A percentile compares a stretch with the other conserved stretches of the same genome.
Conservation (phyloP, 768 basidiomycete genomes). For the Boletus rubroflammeus region DNA sequence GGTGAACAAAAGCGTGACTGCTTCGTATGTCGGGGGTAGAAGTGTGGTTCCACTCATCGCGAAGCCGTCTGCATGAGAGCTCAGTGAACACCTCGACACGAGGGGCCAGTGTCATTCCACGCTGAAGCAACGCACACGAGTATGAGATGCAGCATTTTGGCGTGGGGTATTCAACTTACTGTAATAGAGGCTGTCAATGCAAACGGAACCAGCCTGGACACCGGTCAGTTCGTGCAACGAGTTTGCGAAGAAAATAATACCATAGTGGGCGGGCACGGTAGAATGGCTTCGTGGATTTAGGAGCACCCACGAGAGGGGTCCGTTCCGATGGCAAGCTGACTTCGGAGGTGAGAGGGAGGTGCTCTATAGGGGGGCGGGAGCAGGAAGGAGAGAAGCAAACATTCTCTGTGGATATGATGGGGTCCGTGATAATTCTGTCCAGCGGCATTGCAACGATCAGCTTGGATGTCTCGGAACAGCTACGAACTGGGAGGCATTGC, state of each 20-base stretch:
- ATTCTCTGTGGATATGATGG: slow-evolving; percentile 35
- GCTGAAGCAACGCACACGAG: slow-evolving; percentile 39
- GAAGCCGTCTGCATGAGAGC: slow-evolving; percentile 63
- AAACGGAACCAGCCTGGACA: slow-evolving; percentile 65
- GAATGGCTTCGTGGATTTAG: slow-evolving; percentile 40
- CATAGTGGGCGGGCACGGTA: slow-evolving; percentile 49
- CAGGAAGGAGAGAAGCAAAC: slow-evolving; percentile 23
- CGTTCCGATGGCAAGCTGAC: slow-evolving; percentile 28
- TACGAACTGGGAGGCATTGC: slow-evolving; percentile 7
- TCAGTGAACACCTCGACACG: slow-evolving; percentile 78
- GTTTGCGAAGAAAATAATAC: slow-evolving; percentile 21
- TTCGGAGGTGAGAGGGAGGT: slow-evolving; percentile 10
- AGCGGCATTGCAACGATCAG: slow-evolving; percentile 18
- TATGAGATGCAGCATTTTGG: not conserved
- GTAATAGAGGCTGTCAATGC: slow-evolving; percentile 63
- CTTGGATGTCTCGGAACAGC: not conserved
- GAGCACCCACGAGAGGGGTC: slow-evolving; percentile 30
- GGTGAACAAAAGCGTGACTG: not conserved
- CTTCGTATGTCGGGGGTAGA: not conserved
- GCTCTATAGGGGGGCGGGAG: slow-evolving; percentile 19
- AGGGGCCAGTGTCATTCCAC: slow-evolving; percentile 75
- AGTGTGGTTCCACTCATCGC: slow-evolving; percentile 42
- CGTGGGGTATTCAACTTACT: slow-evolving; percentile 38
- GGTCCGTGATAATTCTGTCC: slow-evolving; percentile 33
- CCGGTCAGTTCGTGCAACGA: slow-evolving; percentile 5